Evolutionary conservation across 441 rosid species (phyloP).

Genomic region (Hura crepitans): DNA sequence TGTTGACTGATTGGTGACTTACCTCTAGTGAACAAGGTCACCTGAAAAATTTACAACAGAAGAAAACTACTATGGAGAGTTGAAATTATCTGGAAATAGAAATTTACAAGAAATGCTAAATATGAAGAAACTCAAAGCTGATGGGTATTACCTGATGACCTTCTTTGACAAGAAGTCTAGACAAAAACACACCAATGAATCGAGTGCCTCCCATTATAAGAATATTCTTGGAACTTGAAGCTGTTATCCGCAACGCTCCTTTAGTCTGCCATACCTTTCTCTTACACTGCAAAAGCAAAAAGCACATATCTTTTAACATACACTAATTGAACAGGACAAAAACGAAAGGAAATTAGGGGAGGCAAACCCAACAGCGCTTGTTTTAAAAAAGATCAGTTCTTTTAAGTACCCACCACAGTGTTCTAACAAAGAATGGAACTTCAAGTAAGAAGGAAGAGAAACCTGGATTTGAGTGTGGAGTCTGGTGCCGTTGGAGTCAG

Average conservation of each 20-base stretch:
- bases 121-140: background rate
- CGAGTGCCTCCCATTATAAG: conserved; percentile 90
- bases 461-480: conserved; percentile 67
- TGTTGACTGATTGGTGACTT: conserved; percentile 81
- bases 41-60: conserved; percentile 42
- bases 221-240: conserved; percentile 49
- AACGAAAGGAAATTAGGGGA: background rate
- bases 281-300: conserved; percentile 51
- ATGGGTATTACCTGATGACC: conserved; percentile 65
- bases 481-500: conserved; percentile 83
- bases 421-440: background rate
- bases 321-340: background rate
- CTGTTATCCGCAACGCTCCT: conserved; percentile 58
- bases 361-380: background rate
- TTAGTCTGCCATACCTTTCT: conserved; percentile 59
- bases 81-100: background rate
- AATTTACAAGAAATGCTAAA: conserved; percentile 1
- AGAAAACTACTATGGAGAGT: background rate
- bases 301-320: background rate
- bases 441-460: conserved; percentile 13
- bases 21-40: conserved; percentile 90
- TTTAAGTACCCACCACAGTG: background rate
- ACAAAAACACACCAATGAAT: conserved; percentile 76
- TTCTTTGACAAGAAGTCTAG: conserved; percentile 80
- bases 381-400: background rate